Base-by-base conservation (phyloP, 768 basidiomycete genomes). In the Phylloporus sp. region DNA sequence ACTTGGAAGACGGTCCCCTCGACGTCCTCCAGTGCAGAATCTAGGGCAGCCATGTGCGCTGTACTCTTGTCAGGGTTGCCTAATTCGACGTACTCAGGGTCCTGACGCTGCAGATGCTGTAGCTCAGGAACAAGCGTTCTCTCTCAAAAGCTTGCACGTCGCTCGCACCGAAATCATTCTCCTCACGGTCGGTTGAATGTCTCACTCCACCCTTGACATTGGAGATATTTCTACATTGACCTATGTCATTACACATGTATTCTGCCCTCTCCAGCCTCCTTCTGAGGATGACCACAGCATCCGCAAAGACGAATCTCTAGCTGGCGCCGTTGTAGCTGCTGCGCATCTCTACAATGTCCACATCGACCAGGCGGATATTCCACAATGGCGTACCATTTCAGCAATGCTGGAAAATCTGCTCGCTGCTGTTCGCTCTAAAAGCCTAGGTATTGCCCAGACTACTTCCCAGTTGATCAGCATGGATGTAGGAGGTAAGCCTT, bases 211-310 rank as follows among this genome's bases (percentile, higher is more conserved):
- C 6, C 34, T 35, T 18, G 34, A 35, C n/a, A 35, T 35, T 16
- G 34, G 16, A n/a, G 34, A 35, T 4, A 18, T 35, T 35, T n/a
- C 16, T 26, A 11, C 22, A 35, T 35, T 31, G 32, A 23, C 31
- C 16, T 78, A 75, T 47, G 53, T 69, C n/a, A 50, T 72, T 23
- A 68, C 70, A 27, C 75, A 77, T 45, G 58, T 78, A 0, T 74
- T 76, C 56, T 53, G 73, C 16, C 77, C 76, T 4, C 70, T 72
- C 0, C 63, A 66, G 29, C 58, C 73, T 5, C 76, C 74, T 0
- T 64, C 72, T 35, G 45, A 57, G 7, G 64, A 71, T n/a, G 72
- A 76, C 41, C 45, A 61, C 5, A 46, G 36, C 1, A 45, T 52
- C 3, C 15, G 55, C 5, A 56, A 64, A 8, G 69, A 74, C 6